Evolutionary conservation across 2,329 filamentous ascomycete species (phyloP).

Genomic region (Beauveria scarabaeidicola): DNA sequence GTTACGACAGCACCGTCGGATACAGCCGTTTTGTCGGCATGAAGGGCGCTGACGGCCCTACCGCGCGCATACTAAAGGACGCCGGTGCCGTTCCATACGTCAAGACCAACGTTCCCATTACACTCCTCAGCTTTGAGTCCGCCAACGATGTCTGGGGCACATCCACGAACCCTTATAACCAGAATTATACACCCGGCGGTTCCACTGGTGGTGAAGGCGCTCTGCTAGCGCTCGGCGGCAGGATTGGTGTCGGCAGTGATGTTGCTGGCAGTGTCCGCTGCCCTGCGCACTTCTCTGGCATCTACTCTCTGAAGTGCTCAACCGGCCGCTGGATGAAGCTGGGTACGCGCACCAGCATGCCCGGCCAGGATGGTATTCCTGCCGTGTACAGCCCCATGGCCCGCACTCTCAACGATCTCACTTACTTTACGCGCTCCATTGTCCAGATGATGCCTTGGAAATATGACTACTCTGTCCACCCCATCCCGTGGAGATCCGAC

Average conservation of each 20-base stretch:
- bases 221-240: constrained; percentile 69
- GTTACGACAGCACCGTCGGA: constrained; percentile 75
- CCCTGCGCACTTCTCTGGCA: constrained; percentile 83
- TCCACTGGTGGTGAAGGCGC: constrained; percentile 82
- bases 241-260: constrained; percentile 85
- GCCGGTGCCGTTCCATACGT: constrained; percentile 85
- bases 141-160: constrained; percentile 73
- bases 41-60: constrained; percentile 56
- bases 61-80: constrained; percentile 72
- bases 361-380: constrained; percentile 82
- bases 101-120: constrained; percentile 86
- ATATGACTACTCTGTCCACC: constrained; percentile 80
- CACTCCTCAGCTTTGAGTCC: constrained; percentile 78
- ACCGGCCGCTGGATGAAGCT: constrained; percentile 86
- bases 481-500: constrained; percentile 66
- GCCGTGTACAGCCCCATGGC: constrained; percentile 92
- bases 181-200: constrained; percentile 78
- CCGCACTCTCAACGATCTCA: constrained; percentile 70
- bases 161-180: constrained; percentile 73
- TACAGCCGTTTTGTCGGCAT: constrained; percentile 65
- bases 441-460: constrained; percentile 80
- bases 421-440: constrained; percentile 73
- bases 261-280: constrained; percentile 82
- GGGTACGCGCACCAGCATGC: constrained; percentile 79
- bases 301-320: constrained; percentile 79